Evolutionary conservation across 2,329 filamentous ascomycete species (phyloP), one percentile per base, ranked within the genome.

Genomic region (Aspergillus oerlinghausenensis): DNA sequence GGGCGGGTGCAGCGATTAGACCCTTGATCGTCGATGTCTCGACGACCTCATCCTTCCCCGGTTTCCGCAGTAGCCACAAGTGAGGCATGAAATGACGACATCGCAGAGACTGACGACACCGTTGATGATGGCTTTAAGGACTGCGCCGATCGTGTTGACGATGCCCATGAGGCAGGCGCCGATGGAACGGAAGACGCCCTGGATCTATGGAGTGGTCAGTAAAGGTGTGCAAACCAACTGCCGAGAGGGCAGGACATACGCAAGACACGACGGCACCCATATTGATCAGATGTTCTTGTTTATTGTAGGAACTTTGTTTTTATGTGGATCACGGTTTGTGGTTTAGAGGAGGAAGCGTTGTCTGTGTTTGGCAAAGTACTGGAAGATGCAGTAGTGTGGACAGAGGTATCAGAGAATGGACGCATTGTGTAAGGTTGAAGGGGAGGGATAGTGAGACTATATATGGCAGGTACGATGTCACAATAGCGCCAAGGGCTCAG

Each of bases 201-300:
- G 65, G 70, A 89, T 80, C 85, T 88, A 63, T 57, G 28, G 25
- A 11, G 21, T 59, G 43, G 40, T 29, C 19, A 55, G 17, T 19
- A 38, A 21, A 38, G n/a, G 48, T 48, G 43, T 47, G 32, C 38
- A 28, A 35, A 48, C 9, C 1, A 17, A 6, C 32, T 47, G 19
- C 32, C 43, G 19, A 6, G n/a, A n/a, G 48, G 40, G n/a, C 48
- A 45, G 25, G 38, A 83, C 88, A 69, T 89, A 93, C 89, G 72
- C 89, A 92, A 73, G 89, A 92, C 64, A 91, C 80, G 69, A 94
- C 86, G 75, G 88, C 89, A 78, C 90, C 90, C 90, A 94, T 93
- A 65, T 74, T 86, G 75, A 67, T 54, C 59, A 65, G 23, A 10
- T 35, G 19, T 14, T 43, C 56, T 25, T 67, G 40, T 53, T 25